Conservation (phyloP, 2,329 filamentous ascomycete genomes). For the Purpureocillium lavendulum region DNA sequence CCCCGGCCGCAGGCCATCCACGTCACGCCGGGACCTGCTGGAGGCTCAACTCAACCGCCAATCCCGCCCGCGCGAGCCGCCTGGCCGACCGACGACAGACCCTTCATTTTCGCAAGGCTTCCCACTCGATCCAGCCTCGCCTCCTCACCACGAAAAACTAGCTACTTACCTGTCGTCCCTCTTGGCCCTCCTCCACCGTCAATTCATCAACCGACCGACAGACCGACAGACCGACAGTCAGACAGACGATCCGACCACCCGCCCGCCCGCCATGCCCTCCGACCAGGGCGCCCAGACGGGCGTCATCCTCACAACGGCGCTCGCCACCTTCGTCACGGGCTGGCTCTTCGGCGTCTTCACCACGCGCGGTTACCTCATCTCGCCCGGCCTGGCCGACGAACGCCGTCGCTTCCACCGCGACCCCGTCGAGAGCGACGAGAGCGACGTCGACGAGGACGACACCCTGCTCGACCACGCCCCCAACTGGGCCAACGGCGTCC, state of each 20-base stretch:
- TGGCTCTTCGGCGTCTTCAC: slow-evolving; percentile 77
- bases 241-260: not conserved
- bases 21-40: too few relatives aligned
- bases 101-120: too few relatives aligned
- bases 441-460: slow-evolving; percentile 55
- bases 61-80: too few relatives aligned
- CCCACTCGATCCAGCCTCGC: too few relatives aligned
- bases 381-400: slow-evolving; percentile 47
- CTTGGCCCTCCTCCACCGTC: too few relatives aligned
- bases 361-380: slow-evolving; percentile 49
- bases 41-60: too few relatives aligned
- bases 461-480: slow-evolving; percentile 55
- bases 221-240: too few relatives aligned
- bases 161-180: too few relatives aligned
- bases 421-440: slow-evolving; percentile 60
- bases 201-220: too few relatives aligned
- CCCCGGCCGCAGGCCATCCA: too few relatives aligned
- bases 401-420: slow-evolving; percentile 47
- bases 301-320: slow-evolving; percentile 63
- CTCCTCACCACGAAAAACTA: too few relatives aligned
- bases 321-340: slow-evolving; percentile 66
- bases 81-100: too few relatives aligned
- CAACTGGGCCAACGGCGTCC: slow-evolving; percentile 56
- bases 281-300: slow-evolving; percentile 39
- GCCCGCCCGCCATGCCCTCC: slow-evolving; percentile 13